Base-by-base conservation (phyloP, 2,329 filamentous ascomycete species). In the Colletotrichum liaoningense region DNA sequence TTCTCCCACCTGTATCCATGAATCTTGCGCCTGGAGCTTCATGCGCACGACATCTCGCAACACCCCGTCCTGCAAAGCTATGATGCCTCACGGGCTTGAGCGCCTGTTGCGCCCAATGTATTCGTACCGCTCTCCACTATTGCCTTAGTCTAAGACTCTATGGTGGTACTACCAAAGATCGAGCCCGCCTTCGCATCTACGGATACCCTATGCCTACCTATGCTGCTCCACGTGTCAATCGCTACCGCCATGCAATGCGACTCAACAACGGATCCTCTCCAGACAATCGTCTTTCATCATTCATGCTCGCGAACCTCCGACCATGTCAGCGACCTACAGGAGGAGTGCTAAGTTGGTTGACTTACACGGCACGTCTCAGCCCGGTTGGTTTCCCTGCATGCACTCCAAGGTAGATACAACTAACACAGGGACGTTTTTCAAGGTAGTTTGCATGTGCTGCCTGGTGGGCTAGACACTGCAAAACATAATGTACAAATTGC, bases 151-250 rank as follows among this genome's bases (percentile, higher is more conserved):
- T 38, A 16, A 35, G 33, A 35, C 33, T 42, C 38, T 7, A 42
- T 42, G 11, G 33, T 35, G 11, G 35, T 42, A 42, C 38, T 42
- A n/a, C 63, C 69, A 59, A 72, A 38, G 58, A 54, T 60, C 60
- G 19, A 30, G 42, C 46, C 66, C 59, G 28, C 55, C 19, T 55
- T 69, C 26, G 22, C 33, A 38, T 64, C 55, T 16, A 26, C 24
- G 24, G 24, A 26, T 26, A 35, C 24, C 33, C 33, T 35, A 35
- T 35, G 33, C 8, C 30, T 33, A 33, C 33, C 33, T 35, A 12
- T 35, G 33, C 64, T n/a, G 42, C 28, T 60, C 69, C 65, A 72
- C 58, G 65, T 69, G 69, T 72, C 69, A 72, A 59, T 24, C 64
- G 26, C 64, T 58, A 35, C 57, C 35, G 58, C 63, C 24, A 63